Evolutionary conservation across 768 basidiomycete species (phyloP), one percentile per base, ranked within the genome.

Genomic region (Boletus subparvulus): DNA sequence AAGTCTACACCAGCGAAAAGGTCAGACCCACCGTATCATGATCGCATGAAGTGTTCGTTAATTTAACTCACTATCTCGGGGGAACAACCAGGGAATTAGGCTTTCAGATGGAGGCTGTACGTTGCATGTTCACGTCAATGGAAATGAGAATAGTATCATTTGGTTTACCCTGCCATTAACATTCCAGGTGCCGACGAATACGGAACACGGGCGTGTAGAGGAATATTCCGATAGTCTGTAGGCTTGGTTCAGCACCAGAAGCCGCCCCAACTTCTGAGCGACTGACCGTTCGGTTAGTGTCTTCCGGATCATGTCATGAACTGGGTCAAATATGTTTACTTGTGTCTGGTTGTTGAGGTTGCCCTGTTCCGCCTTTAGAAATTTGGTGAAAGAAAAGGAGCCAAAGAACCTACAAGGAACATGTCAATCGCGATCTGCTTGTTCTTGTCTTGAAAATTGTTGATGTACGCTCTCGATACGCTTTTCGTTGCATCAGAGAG

Each of bases 401-500:
- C 26, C 10, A 42, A n/a, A 30, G 26, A 10, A 72, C 85, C 43
- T 52, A 95, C 96, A 65, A 99, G 78, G 65, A 98, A 90, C 83
- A 94, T 89, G 68, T 99, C 97, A 58, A 98, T 98, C 0, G 95
- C 94, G 4, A 82, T 71, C 66, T 99, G 97, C 69, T 99, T 99
- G 37, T 82, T 85, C 69, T 92, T 91, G 69, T 99, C 97, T 65
- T 95, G 90, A 69, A 99, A 97, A 69, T 98, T 98, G 66, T 95
- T 97, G 66, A 98, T 96, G 66, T 98, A 99, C 37, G 95, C 95
- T 57, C 96, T 84, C 4, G 92, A 93, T 33, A 93, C 90, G 65
- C 92, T 95, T 72, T 99, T 99, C 5, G 94, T 96, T 4, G 96
- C 97, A 75, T 99, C 95, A 6, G 93, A 94, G 24, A 99, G 73